Conservation (phyloP, 768 basidiomycete genomes). For the Podaxis carcinomalis region DNA sequence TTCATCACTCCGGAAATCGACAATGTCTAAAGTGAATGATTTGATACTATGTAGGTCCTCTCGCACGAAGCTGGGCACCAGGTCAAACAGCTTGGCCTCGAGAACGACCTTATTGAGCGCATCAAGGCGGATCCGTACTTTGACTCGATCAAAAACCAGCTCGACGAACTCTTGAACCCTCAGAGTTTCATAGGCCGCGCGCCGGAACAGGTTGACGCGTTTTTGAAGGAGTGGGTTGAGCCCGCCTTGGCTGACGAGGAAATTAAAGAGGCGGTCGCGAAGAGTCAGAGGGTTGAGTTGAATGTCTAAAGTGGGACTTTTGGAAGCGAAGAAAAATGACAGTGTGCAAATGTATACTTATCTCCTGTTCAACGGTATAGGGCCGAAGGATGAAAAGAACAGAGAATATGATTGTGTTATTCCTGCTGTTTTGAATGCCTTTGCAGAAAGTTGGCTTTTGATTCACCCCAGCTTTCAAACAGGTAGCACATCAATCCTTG, state of each 20-base stretch:
- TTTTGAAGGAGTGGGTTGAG: slow-evolving; percentile 81
- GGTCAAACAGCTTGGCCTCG: slow-evolving; percentile 90
- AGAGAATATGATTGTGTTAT: too few species aligned
- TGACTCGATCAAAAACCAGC: slow-evolving; percentile 74
- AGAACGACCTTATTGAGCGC: slow-evolving; percentile 94
- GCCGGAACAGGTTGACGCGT: slow-evolving; percentile 90
- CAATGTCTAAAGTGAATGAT: neutral
- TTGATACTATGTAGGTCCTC: slow-evolving; percentile 51
- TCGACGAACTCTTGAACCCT: slow-evolving; percentile 81
- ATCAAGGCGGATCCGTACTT: slow-evolving; percentile 83
- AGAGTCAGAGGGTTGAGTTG: slow-evolving; percentile 59
- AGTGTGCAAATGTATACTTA: neutral
- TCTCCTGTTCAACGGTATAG: too few species aligned
- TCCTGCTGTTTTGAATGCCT: too few species aligned
- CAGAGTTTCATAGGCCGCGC: slow-evolving; percentile 89
- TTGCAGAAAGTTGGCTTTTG: too few species aligned
- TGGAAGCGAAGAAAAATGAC: neutral
- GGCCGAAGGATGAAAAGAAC: too few species aligned
- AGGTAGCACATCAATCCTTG: too few species aligned
- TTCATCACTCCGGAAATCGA: neutral
- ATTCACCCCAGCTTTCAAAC: too few species aligned
- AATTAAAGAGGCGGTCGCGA: slow-evolving; percentile 46
- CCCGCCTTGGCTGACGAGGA: slow-evolving; percentile 71
- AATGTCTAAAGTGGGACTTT: slow-evolving; percentile 36
- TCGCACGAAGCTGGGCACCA: slow-evolving; percentile 93